Base-by-base conservation (phyloP, 1,284 basidiomycete species). In the Moniliophthora roreri region DNA sequence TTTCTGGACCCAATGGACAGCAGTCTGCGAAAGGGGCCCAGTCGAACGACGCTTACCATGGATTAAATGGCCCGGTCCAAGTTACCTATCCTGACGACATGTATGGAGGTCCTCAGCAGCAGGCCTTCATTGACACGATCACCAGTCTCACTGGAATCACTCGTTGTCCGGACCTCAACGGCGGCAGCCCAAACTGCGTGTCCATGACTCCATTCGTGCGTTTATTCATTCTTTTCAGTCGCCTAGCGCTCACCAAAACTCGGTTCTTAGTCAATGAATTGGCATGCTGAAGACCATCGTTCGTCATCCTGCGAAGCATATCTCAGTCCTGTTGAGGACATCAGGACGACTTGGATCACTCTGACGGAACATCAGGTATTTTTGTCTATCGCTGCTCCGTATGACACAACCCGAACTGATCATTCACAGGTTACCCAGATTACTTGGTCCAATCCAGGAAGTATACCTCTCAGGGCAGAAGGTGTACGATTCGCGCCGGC, bases 71-170 rank as follows among this genome's bases (percentile, higher is more conserved):
- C 0, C 82, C 82, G 0, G 71, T 87, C 1, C 76, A 81, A 58
- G 78, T 81, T 42, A 74, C 73, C 0, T 77, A 69, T 57, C 76
- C 77, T 0, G 71, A 76, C 51, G 60, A 58, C 4, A 84, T 85
- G 77, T 85, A 78, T 58, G 77, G 77, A 8, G 83, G 82, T 2
- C 77, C 78, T 1, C 78, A 82, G 53, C 80, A 82, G 59, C 55
- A 65, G 1, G 73, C 69, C 4, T 87, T 85, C 60, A 66, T 79
- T 36, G 55, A 75, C 47, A 76, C 80, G 2, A 74, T 81, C 39
- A 69, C 71, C 2, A 69, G 69, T 46, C 62, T 80, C 2, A 79
- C 78, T 2, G 78, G 79, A 1, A 77, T 82, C 45, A 64, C 60
- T 6, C 75, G 72, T 36, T 74, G 62, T 54, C 63, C 69, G 20